phyloP scores from a whole-genome alignment of 345 rosid genomes.

The Ricinus communis region DNA sequence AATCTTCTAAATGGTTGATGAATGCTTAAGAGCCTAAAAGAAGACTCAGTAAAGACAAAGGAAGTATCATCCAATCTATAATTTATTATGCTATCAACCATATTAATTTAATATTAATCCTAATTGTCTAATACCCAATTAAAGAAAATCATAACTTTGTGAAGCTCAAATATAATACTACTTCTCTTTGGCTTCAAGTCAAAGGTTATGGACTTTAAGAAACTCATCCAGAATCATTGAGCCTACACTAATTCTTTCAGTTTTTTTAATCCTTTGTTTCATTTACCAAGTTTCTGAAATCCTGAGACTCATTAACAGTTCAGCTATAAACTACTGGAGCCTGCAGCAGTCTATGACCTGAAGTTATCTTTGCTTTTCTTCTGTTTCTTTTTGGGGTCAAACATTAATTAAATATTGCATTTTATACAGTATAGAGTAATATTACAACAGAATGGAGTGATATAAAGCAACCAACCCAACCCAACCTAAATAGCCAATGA shows the following conservation, averaged over 20 bases:
- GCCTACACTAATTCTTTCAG: not conserved
- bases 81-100: not conserved
- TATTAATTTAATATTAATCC: not conserved
- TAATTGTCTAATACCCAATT: not conserved
- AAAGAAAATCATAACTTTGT: not conserved
- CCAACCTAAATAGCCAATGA: too few relatives aligned
- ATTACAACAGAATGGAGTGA: too few relatives aligned
- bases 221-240: slow-evolving; percentile 17
- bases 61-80: slow-evolving; percentile 18
- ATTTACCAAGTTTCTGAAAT: not conserved
- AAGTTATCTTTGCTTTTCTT: too few relatives aligned
- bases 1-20: not conserved
- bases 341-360: too few relatives aligned
- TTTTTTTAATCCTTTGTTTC: not conserved
- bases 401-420: too few relatives aligned
- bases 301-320: not conserved
- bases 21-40: not conserved
- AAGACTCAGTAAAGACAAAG: slow-evolving; percentile 30
- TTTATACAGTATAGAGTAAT: too few relatives aligned
- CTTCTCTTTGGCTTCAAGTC: slow-evolving; percentile 41
- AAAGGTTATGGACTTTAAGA: slow-evolving; percentile 28
- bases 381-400: too few relatives aligned
- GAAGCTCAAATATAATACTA: slow-evolving; percentile 3
- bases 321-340: not conserved
- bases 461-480: too few relatives aligned